Evolutionary conservation across 129 eudicot species (phyloP).

Genomic region (Arctium lappa): DNA sequence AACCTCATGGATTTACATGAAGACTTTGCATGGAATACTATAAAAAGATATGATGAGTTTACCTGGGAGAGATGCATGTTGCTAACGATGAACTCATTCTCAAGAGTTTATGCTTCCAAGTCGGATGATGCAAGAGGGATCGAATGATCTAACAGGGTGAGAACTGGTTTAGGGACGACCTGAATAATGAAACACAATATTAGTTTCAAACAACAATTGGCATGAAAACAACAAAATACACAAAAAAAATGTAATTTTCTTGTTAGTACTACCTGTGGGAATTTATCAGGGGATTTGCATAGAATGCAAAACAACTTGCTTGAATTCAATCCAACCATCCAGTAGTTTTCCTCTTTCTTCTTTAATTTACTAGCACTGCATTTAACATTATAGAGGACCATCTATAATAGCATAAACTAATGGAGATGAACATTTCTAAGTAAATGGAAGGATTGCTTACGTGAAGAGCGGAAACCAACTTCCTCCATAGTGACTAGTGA

Average conservation of each 20-base stretch:
- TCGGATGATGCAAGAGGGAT: constrained; percentile 76
- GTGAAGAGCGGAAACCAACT: constrained; percentile 95
- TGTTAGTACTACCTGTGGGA: constrained; percentile 65
- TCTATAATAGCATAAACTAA: constrained; percentile 1
- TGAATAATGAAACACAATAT: too few species aligned
- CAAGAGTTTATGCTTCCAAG: constrained; percentile 87
- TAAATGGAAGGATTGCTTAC: constrained; percentile 35
- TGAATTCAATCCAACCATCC: constrained; percentile 85
- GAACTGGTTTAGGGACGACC: too few species aligned
- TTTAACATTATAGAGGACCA: background rate
- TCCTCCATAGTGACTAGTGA: constrained; percentile 37
- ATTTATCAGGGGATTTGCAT: constrained; percentile 91
- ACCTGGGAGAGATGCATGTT: constrained; percentile 77
- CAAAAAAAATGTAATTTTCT: background rate
- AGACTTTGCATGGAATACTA: too few species aligned
- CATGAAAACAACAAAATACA: background rate
- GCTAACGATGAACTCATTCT: constrained; percentile 73
- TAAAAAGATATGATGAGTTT: background rate
- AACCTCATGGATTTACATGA: too few species aligned
- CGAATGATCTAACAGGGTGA: too few species aligned
- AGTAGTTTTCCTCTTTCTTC: constrained; percentile 69
- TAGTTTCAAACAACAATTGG: too few species aligned
- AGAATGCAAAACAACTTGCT: constrained; percentile 79
- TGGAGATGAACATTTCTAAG: constrained; percentile 1
- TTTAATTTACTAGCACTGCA: constrained; percentile 24